These are phyloP conservation scores for Linnemannia elongata DNA, from an alignment of 192 early-diverging fungal genomes.

Conservation along the genomic window DNA sequence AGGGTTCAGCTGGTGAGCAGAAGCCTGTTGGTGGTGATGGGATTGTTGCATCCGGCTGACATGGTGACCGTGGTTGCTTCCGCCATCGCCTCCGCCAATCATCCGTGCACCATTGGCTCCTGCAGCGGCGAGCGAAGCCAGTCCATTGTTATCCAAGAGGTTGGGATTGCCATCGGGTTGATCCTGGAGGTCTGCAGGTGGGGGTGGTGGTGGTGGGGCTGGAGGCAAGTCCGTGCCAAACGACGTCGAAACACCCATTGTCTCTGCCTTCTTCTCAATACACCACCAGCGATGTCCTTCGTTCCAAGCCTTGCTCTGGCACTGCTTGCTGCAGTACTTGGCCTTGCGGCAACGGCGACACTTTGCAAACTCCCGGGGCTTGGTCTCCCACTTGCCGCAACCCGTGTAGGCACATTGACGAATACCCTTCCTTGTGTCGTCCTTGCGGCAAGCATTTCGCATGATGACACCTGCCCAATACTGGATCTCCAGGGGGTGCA, in stretches of 20 bases:
- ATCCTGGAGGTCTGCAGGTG: constrained; percentile 50
- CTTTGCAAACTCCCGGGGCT: constrained; percentile 85
- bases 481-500: constrained; percentile 74
- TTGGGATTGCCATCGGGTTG: constrained; percentile 27
- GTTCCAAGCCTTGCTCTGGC: constrained; percentile 83
- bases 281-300: constrained; percentile 89
- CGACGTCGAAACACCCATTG: constrained; percentile 46
- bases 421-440: constrained; percentile 76
- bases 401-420: constrained; percentile 85
- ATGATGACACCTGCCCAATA: constrained; percentile 85
- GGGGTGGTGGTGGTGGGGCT: constrained; percentile 46
- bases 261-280: constrained; percentile 64
- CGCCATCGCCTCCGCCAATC: constrained; percentile 38
- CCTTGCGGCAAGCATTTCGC: constrained; percentile 85
- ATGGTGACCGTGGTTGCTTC: constrained; percentile 17
- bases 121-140: constrained; percentile 29
- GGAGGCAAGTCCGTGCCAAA: constrained; percentile 46
- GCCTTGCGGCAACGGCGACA: constrained; percentile 90
- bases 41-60: constrained; percentile 7
- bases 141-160: constrained; percentile 40
- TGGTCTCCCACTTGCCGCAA: constrained; percentile 83
- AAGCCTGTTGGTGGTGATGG: constrained; percentile 10
- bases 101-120: constrained; percentile 43
- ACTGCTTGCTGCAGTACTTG: constrained; percentile 87
- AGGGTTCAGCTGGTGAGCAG: background rate